A percentile compares a stretch with the other conserved stretches of the same genome.
phyloP scores from a whole-genome alignment of 768 basidiomycete genomes.

The Strobilomyces confusus region DNA sequence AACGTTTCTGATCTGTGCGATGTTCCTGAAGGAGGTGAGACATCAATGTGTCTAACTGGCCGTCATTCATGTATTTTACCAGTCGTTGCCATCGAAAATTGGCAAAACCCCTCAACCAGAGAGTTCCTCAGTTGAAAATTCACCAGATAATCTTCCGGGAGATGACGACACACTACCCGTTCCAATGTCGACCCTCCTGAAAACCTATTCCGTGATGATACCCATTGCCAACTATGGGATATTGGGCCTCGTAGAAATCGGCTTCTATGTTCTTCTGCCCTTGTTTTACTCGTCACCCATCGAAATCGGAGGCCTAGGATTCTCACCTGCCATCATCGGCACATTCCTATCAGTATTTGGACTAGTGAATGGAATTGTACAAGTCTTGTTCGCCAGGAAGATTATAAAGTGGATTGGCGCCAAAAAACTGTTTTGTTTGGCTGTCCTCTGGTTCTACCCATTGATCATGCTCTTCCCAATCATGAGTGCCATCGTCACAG shows the following conservation, averaged over 20 bases:
- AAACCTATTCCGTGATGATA: constrained; percentile 34
- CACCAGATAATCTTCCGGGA: not conserved
- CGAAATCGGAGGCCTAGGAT: constrained; percentile 40
- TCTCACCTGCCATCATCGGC: constrained; percentile 41
- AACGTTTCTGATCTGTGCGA: constrained; percentile 13
- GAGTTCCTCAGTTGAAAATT: not conserved
- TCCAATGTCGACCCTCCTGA: constrained; percentile 34
- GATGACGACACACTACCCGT: constrained; percentile 7
- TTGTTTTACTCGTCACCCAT: constrained; percentile 44
- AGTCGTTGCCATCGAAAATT: constrained; percentile 26
- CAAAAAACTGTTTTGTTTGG: constrained; percentile 37
- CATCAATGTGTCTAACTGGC: not conserved
- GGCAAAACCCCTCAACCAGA: not conserved
- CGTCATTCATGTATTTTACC: not conserved
- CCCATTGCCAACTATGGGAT: constrained; percentile 41
- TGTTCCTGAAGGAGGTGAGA: constrained; percentile 32
- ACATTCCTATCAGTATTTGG: constrained; percentile 35
- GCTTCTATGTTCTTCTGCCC: constrained; percentile 38
- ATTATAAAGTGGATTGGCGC: constrained; percentile 40
- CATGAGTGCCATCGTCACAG: constrained; percentile 39
- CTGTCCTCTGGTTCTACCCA: constrained; percentile 36
- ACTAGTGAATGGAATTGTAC: constrained; percentile 36
- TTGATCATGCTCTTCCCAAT: constrained; percentile 43
- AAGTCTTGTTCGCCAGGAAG: constrained; percentile 38
- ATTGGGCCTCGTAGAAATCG: constrained; percentile 42